Conservation (phyloP, 2,329 filamentous ascomycete species). For the Xylariaceae sp. region DNA sequence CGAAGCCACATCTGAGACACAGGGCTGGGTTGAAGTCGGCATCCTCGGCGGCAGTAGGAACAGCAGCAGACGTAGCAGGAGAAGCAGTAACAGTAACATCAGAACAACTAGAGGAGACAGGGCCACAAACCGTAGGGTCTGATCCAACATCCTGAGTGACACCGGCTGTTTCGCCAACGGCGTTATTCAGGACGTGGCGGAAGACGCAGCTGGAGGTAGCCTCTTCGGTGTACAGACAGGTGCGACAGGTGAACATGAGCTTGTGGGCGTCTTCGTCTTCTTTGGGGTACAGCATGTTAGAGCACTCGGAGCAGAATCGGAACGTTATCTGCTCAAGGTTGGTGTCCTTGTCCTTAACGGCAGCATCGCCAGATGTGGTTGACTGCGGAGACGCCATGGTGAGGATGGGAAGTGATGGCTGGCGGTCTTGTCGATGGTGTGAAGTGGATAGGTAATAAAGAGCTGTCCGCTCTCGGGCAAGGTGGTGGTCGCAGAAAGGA, state of each 20-base stretch:
- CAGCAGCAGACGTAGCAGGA: slow-evolving; percentile 9
- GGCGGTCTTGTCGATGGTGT: slow-evolving; percentile 7
- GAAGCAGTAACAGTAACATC: slow-evolving; percentile 10
- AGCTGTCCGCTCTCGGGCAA: not conserved
- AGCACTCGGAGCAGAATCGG: slow-evolving; percentile 97
- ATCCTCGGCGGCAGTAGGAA: slow-evolving; percentile 15
- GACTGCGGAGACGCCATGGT: slow-evolving; percentile 56
- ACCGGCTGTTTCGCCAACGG: slow-evolving; percentile 90
- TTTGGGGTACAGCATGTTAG: slow-evolving; percentile 96
- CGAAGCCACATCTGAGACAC: slow-evolving; percentile 31
- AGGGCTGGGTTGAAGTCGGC: slow-evolving; percentile 24
- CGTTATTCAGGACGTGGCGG: slow-evolving; percentile 87
- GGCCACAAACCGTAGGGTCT: slow-evolving; percentile 91
- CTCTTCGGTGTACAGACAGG: slow-evolving; percentile 84
- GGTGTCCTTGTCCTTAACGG: slow-evolving; percentile 35
- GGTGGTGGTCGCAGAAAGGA: not conserved
- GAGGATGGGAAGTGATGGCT: slow-evolving; percentile 3
- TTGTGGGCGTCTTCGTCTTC: slow-evolving; percentile 80
- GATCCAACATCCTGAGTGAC: slow-evolving; percentile 95
- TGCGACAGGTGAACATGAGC: slow-evolving; percentile 93
- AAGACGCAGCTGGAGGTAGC: slow-evolving; percentile 89
- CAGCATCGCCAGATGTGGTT: slow-evolving; percentile 39
- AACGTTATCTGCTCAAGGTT: slow-evolving; percentile 82
- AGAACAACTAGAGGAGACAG: slow-evolving; percentile 33
- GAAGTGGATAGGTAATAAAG: not conserved